phyloP scores from a whole-genome alignment of 1,284 basidiomycete genomes.

The Trametes sp. region DNA sequence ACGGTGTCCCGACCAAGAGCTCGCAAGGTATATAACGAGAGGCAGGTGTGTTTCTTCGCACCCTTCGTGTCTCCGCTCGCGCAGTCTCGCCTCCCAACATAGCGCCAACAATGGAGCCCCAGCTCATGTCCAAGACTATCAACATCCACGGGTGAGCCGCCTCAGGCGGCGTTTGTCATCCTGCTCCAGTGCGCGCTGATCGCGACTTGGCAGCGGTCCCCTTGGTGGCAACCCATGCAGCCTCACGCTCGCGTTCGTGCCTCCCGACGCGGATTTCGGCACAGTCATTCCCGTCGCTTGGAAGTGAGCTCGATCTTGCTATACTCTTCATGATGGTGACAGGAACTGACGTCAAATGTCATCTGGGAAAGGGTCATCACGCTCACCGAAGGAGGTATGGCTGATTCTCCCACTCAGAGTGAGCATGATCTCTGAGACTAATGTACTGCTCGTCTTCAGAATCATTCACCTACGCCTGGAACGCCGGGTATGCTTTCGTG shows the following conservation, averaged over 20 bases:
- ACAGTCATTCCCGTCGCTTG: background rate
- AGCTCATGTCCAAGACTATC: slow-evolving; percentile 3
- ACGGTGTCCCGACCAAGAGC: too few relatives aligned
- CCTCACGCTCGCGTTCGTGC: background rate
- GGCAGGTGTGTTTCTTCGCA: too few relatives aligned
- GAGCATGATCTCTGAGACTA: background rate
- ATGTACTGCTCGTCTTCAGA: background rate
- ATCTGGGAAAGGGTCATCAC: slow-evolving; percentile 3
- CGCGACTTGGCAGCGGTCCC: background rate
- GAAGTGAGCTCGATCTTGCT: background rate
- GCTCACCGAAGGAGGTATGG: background rate
- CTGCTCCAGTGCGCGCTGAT: background rate
- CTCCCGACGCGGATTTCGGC: background rate
- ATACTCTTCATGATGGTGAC: too few relatives aligned
- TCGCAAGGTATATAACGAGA: too few relatives aligned
- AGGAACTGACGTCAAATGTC: too few relatives aligned
- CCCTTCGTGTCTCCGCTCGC: background rate
- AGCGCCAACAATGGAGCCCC: background rate
- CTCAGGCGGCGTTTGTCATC: background rate
- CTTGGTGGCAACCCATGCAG: background rate
- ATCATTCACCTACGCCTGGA: slow-evolving; percentile 1
- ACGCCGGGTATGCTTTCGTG: background rate
- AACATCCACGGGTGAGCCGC: background rate
- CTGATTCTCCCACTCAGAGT: background rate
- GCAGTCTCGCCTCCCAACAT: background rate